phyloP scores from a whole-genome alignment of 2,329 filamentous ascomycete genomes.

The Xylariaceae sp. region DNA sequence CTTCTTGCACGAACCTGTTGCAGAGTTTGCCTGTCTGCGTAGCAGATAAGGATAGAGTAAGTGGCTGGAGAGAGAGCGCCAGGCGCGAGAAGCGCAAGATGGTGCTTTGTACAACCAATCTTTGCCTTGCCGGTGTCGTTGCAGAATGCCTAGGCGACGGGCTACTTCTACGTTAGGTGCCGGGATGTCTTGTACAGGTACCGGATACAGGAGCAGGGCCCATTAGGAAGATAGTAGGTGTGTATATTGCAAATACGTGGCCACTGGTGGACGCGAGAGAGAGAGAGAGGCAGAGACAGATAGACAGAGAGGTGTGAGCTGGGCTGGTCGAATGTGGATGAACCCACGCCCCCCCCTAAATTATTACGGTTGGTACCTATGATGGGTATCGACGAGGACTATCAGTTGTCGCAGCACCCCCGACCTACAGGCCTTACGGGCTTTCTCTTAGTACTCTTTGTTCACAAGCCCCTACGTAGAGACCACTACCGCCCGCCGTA shows the following conservation, averaged over 20 bases:
- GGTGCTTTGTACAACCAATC: conserved; percentile 9
- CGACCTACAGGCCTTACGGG: conserved; percentile 28
- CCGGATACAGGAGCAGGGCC: conserved; percentile 10
- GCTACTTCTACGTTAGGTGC: conserved; percentile 8
- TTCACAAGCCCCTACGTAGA: conserved; percentile 23
- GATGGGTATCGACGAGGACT: conserved; percentile 23
- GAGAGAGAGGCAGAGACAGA: too few species aligned
- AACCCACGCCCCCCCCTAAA: conserved; percentile 32
- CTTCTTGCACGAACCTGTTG: conserved; percentile 36
- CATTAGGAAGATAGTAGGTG: conserved; percentile 13
- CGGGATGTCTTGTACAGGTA: conserved; percentile 14
- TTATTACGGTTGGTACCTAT: conserved; percentile 9
- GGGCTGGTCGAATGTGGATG: conserved; percentile 30
- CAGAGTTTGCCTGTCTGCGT: conserved; percentile 16
- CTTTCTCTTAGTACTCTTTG: conserved; percentile 34
- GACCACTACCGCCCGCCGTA: background rate
- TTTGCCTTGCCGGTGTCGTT: conserved; percentile 8
- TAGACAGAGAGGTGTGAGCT: conserved; percentile 15
- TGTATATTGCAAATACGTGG: conserved; percentile 16
- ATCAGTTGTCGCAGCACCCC: conserved; percentile 29
- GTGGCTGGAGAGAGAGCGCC: conserved; percentile 4
- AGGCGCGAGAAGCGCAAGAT: conserved; percentile 2
- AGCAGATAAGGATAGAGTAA: conserved; percentile 13
- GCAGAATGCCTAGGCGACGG: conserved; percentile 15
- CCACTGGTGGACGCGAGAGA: conserved; percentile 3